Base-by-base conservation (phyloP, 768 basidiomycete genomes). In the Amanita pseudoporphyria region DNA sequence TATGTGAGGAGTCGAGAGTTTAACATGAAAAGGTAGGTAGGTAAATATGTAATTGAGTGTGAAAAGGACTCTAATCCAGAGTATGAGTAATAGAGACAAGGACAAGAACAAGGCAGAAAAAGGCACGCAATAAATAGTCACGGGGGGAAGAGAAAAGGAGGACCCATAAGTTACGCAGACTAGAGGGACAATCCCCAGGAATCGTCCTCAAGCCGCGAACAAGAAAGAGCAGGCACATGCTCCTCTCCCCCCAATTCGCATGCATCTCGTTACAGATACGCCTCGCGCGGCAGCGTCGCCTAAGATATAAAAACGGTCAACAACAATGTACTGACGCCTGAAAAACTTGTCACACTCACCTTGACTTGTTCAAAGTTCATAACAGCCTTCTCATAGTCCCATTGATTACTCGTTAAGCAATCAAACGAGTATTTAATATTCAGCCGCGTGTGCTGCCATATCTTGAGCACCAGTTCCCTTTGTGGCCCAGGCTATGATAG, bases 291-390 rank as follows among this genome's bases (percentile, higher is more conserved):
- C 3, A 47, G 45, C 6, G 45, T 47, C 10, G 33, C 45, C 45
- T 47, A 37, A 10, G 19, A 40, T 21, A 40, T 5, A 21, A 7
- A 10, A 13, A 13, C 5, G 7, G 24, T 33, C 35, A 35, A 14
- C 19, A 7, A 10, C 16, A 22, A 16, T 18, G 33, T n/a, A 40
- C 19, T 22, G 37, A 12, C 21, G 24, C 13, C 19, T 37, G 36
- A 5, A 36, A 13, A 9, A 9, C 12, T n/a, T 5, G 22, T 28
- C n/a, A 13, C 40, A 24, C 81, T 51, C 55, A 87, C 87, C 78
- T 87, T 87, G 58, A 97, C 86, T 62, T 87, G 75, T 59, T 91
- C 81, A 64, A 92, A 98, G 60, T 95, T 94, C 44, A 76, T 74
- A 21, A 91, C 60, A 0, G 96, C 96, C 52, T 75, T 72, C 39